Base-by-base conservation (phyloP, 1,139 yeast species). In the Magnusiomyces sp. region DNA sequence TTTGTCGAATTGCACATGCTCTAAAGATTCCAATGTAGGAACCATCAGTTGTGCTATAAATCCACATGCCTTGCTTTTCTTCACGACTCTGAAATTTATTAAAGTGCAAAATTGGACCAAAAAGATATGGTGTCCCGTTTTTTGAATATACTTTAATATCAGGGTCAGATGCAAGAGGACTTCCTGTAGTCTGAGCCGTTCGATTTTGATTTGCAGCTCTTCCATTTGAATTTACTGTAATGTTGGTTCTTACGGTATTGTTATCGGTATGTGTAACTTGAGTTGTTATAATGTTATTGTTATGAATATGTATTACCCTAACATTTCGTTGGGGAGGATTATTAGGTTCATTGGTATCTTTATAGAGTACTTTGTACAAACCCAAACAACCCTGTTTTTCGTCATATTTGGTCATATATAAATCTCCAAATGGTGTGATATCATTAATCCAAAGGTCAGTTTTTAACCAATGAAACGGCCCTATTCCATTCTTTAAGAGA, bases 361-460 rank as follows among this genome's bases (percentile, higher is more conserved):
- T 40, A 37, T 45, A 38, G 20, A 50, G 46, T 45, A 49, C 38
- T 43, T 53, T 59, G 38, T 50, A 51, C 17, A 56, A 49, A 36
- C 57, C 58, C 20, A 60, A 47, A 27, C 50, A 47, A 7, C 62
- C 62, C 0, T 49, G 45, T n/a, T 36, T 34, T 10, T 54, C 50
- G 44, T 60, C 56, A 51, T 62, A 63, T 19, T 50, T 50, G n/a
- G 64, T 55, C 29, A 59, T 50, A 43, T 59, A 49, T 13, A 64
- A 38, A 7, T 60, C 57, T 7, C 68, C 68, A 50, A 58, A 59
- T 23, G 55, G 58, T 10, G 51, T 54, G 34, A 55, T 53, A 45
- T 63, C 63, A 23, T 67, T 67, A 46, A 56, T 56, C 68, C 68
- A 64, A 2, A 64, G 39, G 5, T 51, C 62, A 51, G 20, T 59